Percentiles rank a stretch among this genome's conserved stretches.
phyloP scores from a whole-genome alignment of 2,329 filamentous ascomycete genomes.

The Ophiostoma himal-ulmi region DNA sequence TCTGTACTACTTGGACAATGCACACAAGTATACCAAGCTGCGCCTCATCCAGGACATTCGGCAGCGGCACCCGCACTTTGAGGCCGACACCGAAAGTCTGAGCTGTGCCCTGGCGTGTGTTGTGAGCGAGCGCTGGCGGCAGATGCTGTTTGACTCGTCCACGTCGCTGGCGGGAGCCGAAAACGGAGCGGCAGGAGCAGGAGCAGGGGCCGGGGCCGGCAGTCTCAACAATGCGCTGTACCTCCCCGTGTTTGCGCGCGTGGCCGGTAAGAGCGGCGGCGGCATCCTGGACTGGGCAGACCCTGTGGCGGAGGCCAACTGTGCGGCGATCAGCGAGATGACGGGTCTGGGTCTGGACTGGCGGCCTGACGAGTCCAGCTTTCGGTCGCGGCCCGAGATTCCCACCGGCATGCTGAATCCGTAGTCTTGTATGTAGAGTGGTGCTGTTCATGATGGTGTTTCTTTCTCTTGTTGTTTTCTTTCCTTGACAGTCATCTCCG shows the following conservation, averaged over 20 bases:
- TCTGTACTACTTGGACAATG: conserved; percentile 44
- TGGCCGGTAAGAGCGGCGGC: conserved; percentile 28
- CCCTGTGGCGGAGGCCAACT: conserved; percentile 33
- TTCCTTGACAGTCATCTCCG: not conserved
- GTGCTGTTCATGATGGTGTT: not conserved
- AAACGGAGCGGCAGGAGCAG: no score
- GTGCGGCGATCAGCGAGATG: conserved; percentile 24
- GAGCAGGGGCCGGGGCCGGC: not conserved
- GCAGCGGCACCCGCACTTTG: conserved; percentile 39
- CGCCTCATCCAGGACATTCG: conserved; percentile 42
- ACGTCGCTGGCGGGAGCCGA: not conserved
- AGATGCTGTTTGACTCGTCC: conserved; percentile 19
- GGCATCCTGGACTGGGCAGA: conserved; percentile 41
- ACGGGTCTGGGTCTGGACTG: conserved; percentile 34
- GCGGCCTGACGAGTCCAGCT: conserved; percentile 36
- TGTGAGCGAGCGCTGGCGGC: conserved; percentile 25
- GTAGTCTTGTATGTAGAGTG: not conserved
- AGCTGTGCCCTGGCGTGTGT: conserved; percentile 26
- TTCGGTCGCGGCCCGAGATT: conserved; percentile 26
- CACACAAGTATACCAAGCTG: conserved; percentile 42
- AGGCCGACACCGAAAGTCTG: conserved; percentile 43
- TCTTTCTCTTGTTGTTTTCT: not conserved
- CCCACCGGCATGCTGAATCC: conserved; percentile 23
- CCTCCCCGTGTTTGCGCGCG: conserved; percentile 24
- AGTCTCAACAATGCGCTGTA: conserved; percentile 7